A percentile compares a stretch with the other conserved stretches of the same genome.
phyloP scores from a whole-genome alignment of 768 basidiomycete species.

The Leccinellum albellum region DNA sequence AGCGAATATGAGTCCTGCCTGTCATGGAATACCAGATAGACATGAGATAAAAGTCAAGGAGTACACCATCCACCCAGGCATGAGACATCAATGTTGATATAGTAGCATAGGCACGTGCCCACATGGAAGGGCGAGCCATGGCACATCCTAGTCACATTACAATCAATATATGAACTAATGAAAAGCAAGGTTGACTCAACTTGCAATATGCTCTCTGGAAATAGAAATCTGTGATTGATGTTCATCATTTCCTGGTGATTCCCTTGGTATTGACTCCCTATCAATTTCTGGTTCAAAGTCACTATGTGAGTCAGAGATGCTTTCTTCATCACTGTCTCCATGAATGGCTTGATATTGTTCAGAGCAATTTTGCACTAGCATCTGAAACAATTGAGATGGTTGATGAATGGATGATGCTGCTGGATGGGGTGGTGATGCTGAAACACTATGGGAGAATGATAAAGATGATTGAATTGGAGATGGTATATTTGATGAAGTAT shows the following conservation, averaged over 20 bases:
- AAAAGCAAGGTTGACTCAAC: neutral
- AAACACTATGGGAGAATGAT: too few species aligned
- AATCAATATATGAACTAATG: neutral
- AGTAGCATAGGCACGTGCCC: neutral
- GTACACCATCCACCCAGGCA: neutral
- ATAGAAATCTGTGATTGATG: neutral
- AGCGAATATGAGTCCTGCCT: neutral
- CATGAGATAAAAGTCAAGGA: neutral
- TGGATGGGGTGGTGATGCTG: too few species aligned
- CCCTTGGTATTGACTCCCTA: neutral
- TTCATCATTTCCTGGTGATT: neutral
- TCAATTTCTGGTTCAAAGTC: neutral
- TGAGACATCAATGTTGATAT: neutral
- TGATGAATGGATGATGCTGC: too few species aligned
- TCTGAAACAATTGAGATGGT: too few species aligned
- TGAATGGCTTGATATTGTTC: neutral
- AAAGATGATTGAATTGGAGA: too few species aligned
- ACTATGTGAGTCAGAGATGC: neutral
- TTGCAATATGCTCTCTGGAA: neutral
- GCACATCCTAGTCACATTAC: neutral
- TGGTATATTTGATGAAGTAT: too few species aligned
- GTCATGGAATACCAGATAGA: neutral
- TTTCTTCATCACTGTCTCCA: neutral
- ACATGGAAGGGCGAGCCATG: neutral
- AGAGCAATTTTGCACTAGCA: neutral